These are phyloP conservation scores for Ceratocystis destructans DNA, from an alignment of 2,329 filamentous ascomycete species.

Conservation along the genomic window DNA sequence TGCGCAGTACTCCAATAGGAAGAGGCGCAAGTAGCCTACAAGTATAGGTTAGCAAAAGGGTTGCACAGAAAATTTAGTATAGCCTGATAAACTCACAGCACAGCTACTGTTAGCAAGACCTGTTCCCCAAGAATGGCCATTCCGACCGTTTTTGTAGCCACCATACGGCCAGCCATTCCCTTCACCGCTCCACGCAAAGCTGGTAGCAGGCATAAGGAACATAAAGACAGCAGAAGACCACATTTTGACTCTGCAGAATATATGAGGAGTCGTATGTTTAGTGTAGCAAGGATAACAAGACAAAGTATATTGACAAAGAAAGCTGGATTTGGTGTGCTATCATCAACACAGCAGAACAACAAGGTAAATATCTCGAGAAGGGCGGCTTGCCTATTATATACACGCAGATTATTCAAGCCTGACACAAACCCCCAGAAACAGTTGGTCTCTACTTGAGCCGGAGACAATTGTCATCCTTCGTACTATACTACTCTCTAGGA, in stretches of 20 bases:
- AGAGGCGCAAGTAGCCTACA: constrained; percentile 21
- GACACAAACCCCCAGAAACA: neutral
- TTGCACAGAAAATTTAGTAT: neutral
- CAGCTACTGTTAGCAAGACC: constrained; percentile 10
- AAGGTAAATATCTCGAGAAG: neutral
- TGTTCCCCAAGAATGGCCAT: constrained; percentile 12
- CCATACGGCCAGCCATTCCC: constrained; percentile 17
- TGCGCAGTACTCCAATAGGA: constrained; percentile 23
- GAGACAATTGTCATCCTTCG: neutral
- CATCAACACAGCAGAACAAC: neutral
- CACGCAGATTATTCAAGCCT: neutral
- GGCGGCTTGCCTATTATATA: neutral
- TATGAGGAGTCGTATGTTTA: neutral
- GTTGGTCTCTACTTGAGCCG: neutral
- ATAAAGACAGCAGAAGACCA: constrained; percentile 12
- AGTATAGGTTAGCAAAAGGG: neutral
- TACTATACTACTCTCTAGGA: neutral
- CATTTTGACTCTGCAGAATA: constrained; percentile 5
- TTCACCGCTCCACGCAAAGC: constrained; percentile 14
- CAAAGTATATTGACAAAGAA: neutral
- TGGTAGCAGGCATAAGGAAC: constrained; percentile 14
- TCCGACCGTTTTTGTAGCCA: constrained; percentile 7
- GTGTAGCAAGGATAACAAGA: neutral
- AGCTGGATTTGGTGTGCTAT: neutral
- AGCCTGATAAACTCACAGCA: constrained; percentile 18